Percentiles rank a stretch among this genome's conserved stretches.
These are phyloP conservation scores for Collariella sp. DNA, from an alignment of 495 filamentous ascomycete genomes.

Conservation along the genomic window DNA sequence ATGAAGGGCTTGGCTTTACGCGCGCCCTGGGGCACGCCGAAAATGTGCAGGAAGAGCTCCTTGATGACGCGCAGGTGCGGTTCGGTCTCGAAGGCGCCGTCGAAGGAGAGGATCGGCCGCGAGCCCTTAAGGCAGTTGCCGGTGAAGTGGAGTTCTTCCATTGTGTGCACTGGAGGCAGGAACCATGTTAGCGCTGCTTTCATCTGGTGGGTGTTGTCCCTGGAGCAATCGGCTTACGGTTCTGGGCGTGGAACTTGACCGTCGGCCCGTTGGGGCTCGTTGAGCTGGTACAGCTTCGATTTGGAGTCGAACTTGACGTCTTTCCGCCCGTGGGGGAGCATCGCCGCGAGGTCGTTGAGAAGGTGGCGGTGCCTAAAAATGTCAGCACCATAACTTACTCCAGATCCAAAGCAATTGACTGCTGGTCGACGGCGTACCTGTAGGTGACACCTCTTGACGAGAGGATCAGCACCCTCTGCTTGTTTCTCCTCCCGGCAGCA, in stretches of 20 bases:
- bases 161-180: slow-evolving; percentile 62
- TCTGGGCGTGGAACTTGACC: slow-evolving; percentile 75
- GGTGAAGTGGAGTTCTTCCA: slow-evolving; percentile 92
- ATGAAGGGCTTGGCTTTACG: slow-evolving; percentile 91
- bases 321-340: slow-evolving; percentile 86
- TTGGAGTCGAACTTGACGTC: slow-evolving; percentile 97
- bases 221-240: slow-evolving; percentile 32
- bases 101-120: slow-evolving; percentile 90
- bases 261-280: slow-evolving; percentile 96
- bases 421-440: slow-evolving; percentile 42
- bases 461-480: slow-evolving; percentile 80
- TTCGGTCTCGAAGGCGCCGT: slow-evolving; percentile 68
- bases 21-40: slow-evolving; percentile 81
- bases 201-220: background rate
- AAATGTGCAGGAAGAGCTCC: slow-evolving; percentile 85
- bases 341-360: slow-evolving; percentile 75
- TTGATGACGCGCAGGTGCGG: slow-evolving; percentile 65
- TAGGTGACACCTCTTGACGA: slow-evolving; percentile 84
- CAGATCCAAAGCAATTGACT: background rate
- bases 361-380: slow-evolving; percentile 74
- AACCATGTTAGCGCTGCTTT: background rate
- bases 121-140: slow-evolving; percentile 95
- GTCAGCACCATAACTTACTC: background rate
- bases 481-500: slow-evolving; percentile 44
- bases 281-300: slow-evolving; percentile 84